Percentiles rank a stretch among this genome's conserved stretches.
phyloP scores from a whole-genome alignment of 1,284 basidiomycete species.

The Tilletia horrida region DNA sequence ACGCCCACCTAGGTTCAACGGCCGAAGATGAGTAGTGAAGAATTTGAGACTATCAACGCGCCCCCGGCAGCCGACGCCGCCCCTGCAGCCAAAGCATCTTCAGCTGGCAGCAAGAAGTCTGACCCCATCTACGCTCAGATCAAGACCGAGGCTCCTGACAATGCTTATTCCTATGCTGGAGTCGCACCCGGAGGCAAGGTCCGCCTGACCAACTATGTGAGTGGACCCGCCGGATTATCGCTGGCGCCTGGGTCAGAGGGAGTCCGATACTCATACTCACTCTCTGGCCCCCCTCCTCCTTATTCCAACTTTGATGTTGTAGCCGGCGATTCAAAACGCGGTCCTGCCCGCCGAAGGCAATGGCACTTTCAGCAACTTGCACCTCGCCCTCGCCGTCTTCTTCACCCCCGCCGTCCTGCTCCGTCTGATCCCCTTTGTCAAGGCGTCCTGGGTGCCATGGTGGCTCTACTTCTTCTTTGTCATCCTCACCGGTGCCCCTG shows the following conservation, averaged over 20 bases:
- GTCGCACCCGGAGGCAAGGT: constrained; percentile 52
- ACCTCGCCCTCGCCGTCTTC: constrained; percentile 67
- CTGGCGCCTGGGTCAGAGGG: too few species aligned
- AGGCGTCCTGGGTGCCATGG: constrained; percentile 51
- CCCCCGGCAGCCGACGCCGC: constrained; percentile 1
- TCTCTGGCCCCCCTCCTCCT: too few species aligned
- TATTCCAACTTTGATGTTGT: neutral
- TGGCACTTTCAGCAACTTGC: constrained; percentile 58
- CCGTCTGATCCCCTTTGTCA: constrained; percentile 52
- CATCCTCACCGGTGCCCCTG: constrained; percentile 70
- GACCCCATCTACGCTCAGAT: constrained; percentile 12
- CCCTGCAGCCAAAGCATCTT: neutral
- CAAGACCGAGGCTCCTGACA: constrained; percentile 16
- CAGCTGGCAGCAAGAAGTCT: neutral
- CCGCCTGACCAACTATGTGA: constrained; percentile 48
- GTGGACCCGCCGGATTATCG: too few species aligned
- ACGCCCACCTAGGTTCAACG: neutral
- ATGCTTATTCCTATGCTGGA: constrained; percentile 10
- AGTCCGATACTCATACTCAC: too few species aligned
- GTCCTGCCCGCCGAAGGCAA: constrained; percentile 54
- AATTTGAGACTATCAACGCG: constrained; percentile 21
- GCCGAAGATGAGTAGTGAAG: constrained; percentile 19
- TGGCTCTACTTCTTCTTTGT: constrained; percentile 60
- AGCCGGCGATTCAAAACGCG: constrained; percentile 49
- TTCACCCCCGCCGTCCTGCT: constrained; percentile 48